A percentile compares a stretch with the other conserved stretches of the same genome.
Evolutionary conservation across 495 filamentous ascomycete genomes (phyloP).

Genomic region (Hyaloscypha variabilis): DNA sequence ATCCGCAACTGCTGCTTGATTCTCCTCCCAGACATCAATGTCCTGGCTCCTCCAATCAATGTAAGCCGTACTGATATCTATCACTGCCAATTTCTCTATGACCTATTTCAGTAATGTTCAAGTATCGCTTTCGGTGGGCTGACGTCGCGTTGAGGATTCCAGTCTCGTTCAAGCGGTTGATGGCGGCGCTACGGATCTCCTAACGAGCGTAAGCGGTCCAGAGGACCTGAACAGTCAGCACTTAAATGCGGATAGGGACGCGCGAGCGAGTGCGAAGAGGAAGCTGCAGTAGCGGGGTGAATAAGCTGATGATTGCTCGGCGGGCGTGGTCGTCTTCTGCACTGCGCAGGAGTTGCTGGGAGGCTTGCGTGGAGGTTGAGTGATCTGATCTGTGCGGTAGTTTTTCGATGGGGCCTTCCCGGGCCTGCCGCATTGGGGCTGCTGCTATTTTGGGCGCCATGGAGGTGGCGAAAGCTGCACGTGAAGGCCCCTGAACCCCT

Average conservation of each 20-base stretch:
- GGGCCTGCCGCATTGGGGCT: neutral
- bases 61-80: neutral
- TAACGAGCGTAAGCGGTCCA: slow-evolving; percentile 1
- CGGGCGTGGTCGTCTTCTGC: neutral
- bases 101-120: neutral
- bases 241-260: neutral
- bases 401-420: neutral
- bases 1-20: neutral
- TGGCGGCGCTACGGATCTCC: neutral
- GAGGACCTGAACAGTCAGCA: neutral
- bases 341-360: neutral
- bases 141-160: neutral
- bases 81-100: neutral
- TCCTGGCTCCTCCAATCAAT: neutral
- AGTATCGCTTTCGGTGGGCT: neutral
- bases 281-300: neutral
- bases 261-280: neutral
- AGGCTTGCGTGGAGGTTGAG: neutral
- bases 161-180: too few relatives aligned
- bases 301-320: neutral
- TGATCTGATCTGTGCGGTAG: neutral
- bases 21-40: neutral
- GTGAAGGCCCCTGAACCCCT: neutral
- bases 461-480: neutral
- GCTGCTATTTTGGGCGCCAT: neutral